phyloP scores from a whole-genome alignment of 139 green algal species.

The Tetraselmis chui region DNA sequence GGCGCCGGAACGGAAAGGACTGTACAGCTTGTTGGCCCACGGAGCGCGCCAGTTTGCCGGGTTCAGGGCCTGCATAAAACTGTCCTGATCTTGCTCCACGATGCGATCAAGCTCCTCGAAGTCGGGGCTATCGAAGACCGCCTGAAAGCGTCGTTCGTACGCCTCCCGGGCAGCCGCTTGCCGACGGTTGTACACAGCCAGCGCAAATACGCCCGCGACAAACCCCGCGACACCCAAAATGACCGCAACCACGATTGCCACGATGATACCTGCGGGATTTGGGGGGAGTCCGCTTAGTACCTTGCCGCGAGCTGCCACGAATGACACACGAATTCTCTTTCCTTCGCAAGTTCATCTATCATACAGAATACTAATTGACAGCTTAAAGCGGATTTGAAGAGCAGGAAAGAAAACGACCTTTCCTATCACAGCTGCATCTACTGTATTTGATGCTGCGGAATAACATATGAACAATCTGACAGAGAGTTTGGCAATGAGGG shows the following conservation, averaged over 20 bases:
- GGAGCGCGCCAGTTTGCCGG: background rate
- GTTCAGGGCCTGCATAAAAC: background rate
- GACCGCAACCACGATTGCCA: background rate
- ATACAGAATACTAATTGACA: no score
- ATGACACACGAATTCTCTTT: no score
- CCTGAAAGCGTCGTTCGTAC: background rate
- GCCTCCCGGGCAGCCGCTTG: background rate
- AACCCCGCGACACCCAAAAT: background rate
- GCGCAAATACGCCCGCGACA: background rate
- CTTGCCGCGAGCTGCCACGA: no score
- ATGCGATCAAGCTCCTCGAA: background rate
- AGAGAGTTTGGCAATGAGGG: no score
- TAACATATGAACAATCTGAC: no score
- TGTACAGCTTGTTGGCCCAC: background rate
- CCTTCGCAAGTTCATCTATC: no score
- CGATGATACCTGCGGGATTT: background rate
- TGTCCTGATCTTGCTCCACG: background rate
- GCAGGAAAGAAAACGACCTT: no score
- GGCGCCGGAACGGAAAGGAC: no score
- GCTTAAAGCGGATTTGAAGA: no score
- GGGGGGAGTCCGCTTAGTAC: no score
- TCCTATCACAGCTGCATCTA: no score
- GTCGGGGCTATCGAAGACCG: background rate
- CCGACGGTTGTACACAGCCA: background rate
- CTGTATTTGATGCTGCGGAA: no score